These are phyloP conservation scores for Auricularia sp. DNA, from an alignment of 768 basidiomycete genomes.

Conservation along the genomic window DNA sequence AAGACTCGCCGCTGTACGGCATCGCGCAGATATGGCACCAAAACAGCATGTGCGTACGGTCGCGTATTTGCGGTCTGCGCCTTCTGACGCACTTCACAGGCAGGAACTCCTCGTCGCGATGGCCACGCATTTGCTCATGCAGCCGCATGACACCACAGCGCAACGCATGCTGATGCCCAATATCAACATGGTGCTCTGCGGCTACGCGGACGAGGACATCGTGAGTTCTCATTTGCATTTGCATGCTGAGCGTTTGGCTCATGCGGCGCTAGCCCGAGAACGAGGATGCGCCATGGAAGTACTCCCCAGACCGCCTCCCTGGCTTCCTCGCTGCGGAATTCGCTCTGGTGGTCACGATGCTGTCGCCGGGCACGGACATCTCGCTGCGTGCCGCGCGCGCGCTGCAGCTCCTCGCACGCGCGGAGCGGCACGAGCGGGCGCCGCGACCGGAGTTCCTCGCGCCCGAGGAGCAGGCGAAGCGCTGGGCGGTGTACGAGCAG, in stretches of 20 bases:
- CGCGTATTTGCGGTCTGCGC: too few relatives aligned
- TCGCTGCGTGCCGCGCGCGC: slow-evolving; percentile 60
- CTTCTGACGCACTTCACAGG: too few relatives aligned
- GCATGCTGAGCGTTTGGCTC: neutral
- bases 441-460: slow-evolving; percentile 27
- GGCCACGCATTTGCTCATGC: too few relatives aligned
- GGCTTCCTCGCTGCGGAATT: slow-evolving; percentile 64
- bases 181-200: too few relatives aligned
- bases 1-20: neutral
- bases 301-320: slow-evolving; percentile 34
- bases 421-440: slow-evolving; percentile 52
- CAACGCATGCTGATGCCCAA: neutral
- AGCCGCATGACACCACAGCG: too few relatives aligned
- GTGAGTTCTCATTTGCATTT: neutral
- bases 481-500: slow-evolving; percentile 67
- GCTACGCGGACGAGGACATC: slow-evolving; percentile 1
- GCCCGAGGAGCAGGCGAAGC: slow-evolving; percentile 41
- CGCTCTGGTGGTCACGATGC: slow-evolving; percentile 58
- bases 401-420: slow-evolving; percentile 55
- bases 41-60: neutral
- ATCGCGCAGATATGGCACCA: neutral
- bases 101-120: neutral
- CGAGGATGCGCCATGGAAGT: slow-evolving; percentile 3
- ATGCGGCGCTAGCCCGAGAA: neutral
- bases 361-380: slow-evolving; percentile 56